These are phyloP conservation scores for Kodamaea sp. DNA, from an alignment of 1,139 yeast species.

Conservation along the genomic window DNA sequence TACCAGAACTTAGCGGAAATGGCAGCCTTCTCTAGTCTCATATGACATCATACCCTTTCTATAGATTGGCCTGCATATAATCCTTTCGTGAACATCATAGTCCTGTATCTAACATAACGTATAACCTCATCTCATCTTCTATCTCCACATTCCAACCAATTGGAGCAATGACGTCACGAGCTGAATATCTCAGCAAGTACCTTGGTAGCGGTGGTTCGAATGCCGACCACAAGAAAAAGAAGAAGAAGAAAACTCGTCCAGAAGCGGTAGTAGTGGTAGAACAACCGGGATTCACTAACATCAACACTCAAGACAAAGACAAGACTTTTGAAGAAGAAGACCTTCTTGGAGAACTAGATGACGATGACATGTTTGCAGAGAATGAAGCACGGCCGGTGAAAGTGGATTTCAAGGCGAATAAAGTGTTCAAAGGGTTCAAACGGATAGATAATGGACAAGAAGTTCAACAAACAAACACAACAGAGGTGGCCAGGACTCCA, in stretches of 20 bases:
- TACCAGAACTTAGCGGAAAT: too few species aligned
- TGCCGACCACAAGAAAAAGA: slow-evolving; percentile 22
- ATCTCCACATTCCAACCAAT: too few species aligned
- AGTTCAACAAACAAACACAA: slow-evolving; percentile 2
- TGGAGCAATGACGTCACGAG: slow-evolving; percentile 29
- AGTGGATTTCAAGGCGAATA: slow-evolving; percentile 16
- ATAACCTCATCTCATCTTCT: neutral
- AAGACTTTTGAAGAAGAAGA: slow-evolving; percentile 19
- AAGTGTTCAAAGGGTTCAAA: slow-evolving; percentile 34
- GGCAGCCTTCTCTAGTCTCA: too few species aligned
- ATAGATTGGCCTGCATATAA: neutral
- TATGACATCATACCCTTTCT: too few species aligned
- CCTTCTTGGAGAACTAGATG: slow-evolving; percentile 7
- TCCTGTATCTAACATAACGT: neutral
- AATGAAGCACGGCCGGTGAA: slow-evolving; percentile 24
- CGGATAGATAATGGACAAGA: slow-evolving; percentile 34
- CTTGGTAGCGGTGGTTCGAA: slow-evolving; percentile 26
- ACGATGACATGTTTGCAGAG: slow-evolving; percentile 11
- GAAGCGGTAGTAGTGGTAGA: slow-evolving; percentile 1
- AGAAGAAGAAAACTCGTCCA: slow-evolving; percentile 9
- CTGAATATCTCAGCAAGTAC: slow-evolving; percentile 54
- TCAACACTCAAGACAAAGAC: slow-evolving; percentile 12
- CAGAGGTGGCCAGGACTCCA: slow-evolving; percentile 3
- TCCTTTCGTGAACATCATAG: neutral
- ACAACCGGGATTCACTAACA: neutral